Evolutionary conservation across 768 basidiomycete genomes (phyloP), one percentile per base, ranked within the genome.

Genomic region (Russula griseocarnosa): DNA sequence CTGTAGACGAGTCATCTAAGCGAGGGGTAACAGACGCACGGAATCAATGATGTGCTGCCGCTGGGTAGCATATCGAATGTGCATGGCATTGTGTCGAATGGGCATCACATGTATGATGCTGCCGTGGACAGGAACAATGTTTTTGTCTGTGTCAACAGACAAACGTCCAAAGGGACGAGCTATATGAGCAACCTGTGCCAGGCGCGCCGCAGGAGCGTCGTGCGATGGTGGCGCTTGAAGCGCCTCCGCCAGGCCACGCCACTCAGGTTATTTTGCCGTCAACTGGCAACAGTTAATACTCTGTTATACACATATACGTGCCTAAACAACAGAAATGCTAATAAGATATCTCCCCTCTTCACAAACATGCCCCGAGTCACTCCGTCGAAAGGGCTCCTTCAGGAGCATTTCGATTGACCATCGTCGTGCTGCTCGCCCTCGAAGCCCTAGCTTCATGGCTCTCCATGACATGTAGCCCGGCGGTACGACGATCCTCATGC

Each of bases 41-140:
- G 87, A 85, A 70, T 81, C 77, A 70, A 88, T 80, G 73, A 89
- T 79, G 74, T 89, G 87, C 74, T 84, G 82, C 70, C 87, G 80
- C 74, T 87, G 86, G 64, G 79, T 83, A 82, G 86, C 76, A 74
- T 70, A 64, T 30, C 67, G 72, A 52, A 69, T 72, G 64, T 63
- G 70, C 72, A 71, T 73, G 68, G 79, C 83, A 82, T 87, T 76
- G 72, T 69, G 63, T 58, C 67, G 72, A 60, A 69, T 72, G 62
- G 32, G 70, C 72, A 73, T 73, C 63, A 67, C 71, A 71, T 70
- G 58, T 60, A 69, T 57, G 61, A 57, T 24, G 51, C 30, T n/a
- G 38, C 55, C 22, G 42, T 30, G 9, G 46, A 28, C 26, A 44
- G 47, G 28, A 26, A 22, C 6, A 14, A 46, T 38, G 30, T 16